phyloP scores from a whole-genome alignment of 2,329 filamentous ascomycete species.

The Pyrenochaeta sp. region DNA sequence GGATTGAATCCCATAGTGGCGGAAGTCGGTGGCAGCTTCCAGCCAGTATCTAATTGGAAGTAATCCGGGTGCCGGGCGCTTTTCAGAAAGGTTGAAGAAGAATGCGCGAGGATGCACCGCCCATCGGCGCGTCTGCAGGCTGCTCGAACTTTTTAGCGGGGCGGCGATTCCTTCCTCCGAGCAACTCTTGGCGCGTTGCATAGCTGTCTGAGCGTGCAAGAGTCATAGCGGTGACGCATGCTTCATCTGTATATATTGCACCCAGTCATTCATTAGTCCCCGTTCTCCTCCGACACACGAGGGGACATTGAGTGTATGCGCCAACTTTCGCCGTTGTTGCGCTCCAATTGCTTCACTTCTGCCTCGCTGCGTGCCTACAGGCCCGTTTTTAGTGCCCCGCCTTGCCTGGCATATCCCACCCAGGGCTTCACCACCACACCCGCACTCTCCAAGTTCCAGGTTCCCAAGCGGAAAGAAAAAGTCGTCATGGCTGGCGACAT shows the following conservation, averaged over 20 bases:
- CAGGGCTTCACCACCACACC: slow-evolving; percentile 45
- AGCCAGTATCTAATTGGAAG: no score
- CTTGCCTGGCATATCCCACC: slow-evolving; percentile 37
- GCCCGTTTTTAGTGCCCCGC: slow-evolving; percentile 43
- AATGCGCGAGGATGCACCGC: background rate
- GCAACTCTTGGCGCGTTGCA: slow-evolving; percentile 22
- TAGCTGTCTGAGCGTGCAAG: slow-evolving; percentile 9
- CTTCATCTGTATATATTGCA: slow-evolving; percentile 28
- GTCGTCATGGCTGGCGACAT: slow-evolving; percentile 42
- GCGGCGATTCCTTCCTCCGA: slow-evolving; percentile 21
- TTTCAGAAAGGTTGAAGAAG: no score
- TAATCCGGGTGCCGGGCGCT: background rate
- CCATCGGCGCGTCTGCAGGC: background rate
- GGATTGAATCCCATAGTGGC: slow-evolving; percentile 57
- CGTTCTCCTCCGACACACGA: slow-evolving; percentile 29
- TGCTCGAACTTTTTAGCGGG: slow-evolving; percentile 21
- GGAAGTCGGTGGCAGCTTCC: no score
- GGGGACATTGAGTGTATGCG: slow-evolving; percentile 43
- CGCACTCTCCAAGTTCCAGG: slow-evolving; percentile 35
- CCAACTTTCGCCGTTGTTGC: slow-evolving; percentile 48
- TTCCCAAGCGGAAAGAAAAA: slow-evolving; percentile 36
- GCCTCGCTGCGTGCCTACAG: slow-evolving; percentile 29
- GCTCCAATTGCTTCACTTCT: slow-evolving; percentile 41
- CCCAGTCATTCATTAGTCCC: slow-evolving; percentile 19
- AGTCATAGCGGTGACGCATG: slow-evolving; percentile 13